Base-by-base conservation (phyloP, 345 rosid species). In the Arabis hirsuta region DNA sequence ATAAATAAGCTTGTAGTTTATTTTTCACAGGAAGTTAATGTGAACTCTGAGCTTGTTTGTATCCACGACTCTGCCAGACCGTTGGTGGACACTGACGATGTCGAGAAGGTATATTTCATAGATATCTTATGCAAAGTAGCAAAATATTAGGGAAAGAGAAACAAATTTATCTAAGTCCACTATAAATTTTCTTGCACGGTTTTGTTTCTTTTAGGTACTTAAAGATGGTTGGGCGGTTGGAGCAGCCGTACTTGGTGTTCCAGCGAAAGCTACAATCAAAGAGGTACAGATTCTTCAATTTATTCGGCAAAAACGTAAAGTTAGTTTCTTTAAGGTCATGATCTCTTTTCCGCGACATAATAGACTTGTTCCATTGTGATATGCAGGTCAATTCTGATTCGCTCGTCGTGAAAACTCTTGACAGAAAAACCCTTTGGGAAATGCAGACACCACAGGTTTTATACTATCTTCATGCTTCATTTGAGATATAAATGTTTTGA, bases 371-470 rank as follows among this genome's bases (percentile, higher is more conserved):
- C 2, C 26, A 22, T 32, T 72, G 39, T 16, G 34, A 61, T 13
- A 5, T 56, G 12, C 87, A 94, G 98, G 97, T 89, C 52, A 86
- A 84, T 59, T 69, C 82, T 32, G 84, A 89, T 55, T 88, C 92
- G 11, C 89, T 89, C 52, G 97, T 94, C 38, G 96, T 84, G 52
- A 88, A 76, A 83, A 94, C 98, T 53, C 86, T 94, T 24, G 95
- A 94, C 73, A 84, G 96, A 20, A 94, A 84, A 77, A 94, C 89
- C 11, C 92, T 91, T 54, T 91, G 98, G 98, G 97, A 94, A 77
- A 94, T 94, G 96, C 97, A 94, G 74, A 91, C 98, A 45, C 98
- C 96, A 52, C 98, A 94, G 96, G 98, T 91, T 78, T 26, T 34
- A 14, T 16, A 12, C 31, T 16, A 9, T 3, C 22, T 53, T 26